Evolutionary conservation across 176 grass and related monocot genomes (phyloP).

Genomic region (Musa acuminata): DNA sequence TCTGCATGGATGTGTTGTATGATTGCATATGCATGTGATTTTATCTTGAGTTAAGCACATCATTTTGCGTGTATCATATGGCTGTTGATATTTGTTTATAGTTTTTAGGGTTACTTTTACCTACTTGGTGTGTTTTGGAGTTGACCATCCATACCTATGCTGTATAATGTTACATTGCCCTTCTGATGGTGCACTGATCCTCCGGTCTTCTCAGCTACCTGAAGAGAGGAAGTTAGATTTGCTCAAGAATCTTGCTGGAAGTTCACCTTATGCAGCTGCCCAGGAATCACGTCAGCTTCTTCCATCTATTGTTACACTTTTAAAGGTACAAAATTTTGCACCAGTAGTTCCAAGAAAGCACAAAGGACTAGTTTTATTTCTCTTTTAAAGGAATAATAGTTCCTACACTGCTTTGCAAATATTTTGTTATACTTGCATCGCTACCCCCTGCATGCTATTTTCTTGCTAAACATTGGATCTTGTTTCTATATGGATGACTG

Average conservation of each 20-base stretch:
- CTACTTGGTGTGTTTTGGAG: background rate
- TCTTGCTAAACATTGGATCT: too few relatives aligned
- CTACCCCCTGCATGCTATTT: background rate
- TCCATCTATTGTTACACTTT: constrained; percentile 69
- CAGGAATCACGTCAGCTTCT: constrained; percentile 97
- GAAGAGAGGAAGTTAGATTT: constrained; percentile 92
- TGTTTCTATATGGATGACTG: too few relatives aligned
- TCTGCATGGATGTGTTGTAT: background rate
- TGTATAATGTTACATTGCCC: background rate
- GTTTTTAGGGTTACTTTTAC: too few relatives aligned
- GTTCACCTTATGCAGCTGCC: constrained; percentile 67
- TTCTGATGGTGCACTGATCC: constrained; percentile 3
- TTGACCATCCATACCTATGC: background rate
- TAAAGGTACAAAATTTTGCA: constrained; percentile 43
- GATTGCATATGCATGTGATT: background rate
- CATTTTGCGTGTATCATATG: too few relatives aligned
- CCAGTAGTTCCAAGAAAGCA: background rate
- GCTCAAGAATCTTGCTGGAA: constrained; percentile 85
- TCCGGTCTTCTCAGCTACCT: constrained; percentile 49
- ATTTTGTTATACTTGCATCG: background rate
- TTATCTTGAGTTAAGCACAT: background rate
- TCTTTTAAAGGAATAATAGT: background rate
- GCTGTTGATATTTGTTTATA: too few relatives aligned
- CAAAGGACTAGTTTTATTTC: background rate
- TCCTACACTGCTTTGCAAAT: background rate